Conservation (phyloP, 768 basidiomycete species). For the Psilocybe cubensis region DNA sequence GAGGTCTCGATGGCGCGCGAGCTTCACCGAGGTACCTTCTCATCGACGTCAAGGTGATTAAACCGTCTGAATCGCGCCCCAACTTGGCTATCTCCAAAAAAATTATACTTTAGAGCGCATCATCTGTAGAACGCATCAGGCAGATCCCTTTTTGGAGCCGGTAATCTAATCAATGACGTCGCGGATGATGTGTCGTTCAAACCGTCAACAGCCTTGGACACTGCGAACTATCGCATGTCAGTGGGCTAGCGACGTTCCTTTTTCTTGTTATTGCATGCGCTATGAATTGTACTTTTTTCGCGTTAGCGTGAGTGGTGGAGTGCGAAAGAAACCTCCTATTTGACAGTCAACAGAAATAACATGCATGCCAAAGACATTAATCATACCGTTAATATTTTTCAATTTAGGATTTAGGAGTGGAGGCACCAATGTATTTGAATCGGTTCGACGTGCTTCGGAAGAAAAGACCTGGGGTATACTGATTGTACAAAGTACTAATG, state of each 20-base stretch:
- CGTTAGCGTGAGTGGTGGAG: background rate
- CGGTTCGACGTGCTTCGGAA: background rate
- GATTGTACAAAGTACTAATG: background rate
- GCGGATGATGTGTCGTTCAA: background rate
- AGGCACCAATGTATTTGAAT: background rate
- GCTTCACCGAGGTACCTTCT: background rate
- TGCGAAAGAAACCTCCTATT: no score
- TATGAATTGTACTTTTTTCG: background rate
- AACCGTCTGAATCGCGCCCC: background rate
- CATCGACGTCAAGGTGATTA: background rate
- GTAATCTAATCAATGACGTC: slow-evolving; percentile 2
- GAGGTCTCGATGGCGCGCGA: background rate
- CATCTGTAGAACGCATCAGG: no score
- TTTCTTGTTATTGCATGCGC: background rate
- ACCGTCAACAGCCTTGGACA: no score
- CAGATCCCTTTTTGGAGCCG: no score
- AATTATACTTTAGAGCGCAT: no score
- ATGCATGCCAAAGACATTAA: background rate
- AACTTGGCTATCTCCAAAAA: background rate
- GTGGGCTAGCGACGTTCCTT: background rate
- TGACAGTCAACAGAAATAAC: no score
- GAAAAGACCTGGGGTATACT: background rate
- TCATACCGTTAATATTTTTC: background rate
- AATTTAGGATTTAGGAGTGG: background rate
- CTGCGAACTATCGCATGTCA: background rate